Percentiles rank a stretch among this genome's conserved stretches.
Evolutionary conservation across 2,329 filamentous ascomycete genomes (phyloP).

Genomic region (Aspergillus ibericus): DNA sequence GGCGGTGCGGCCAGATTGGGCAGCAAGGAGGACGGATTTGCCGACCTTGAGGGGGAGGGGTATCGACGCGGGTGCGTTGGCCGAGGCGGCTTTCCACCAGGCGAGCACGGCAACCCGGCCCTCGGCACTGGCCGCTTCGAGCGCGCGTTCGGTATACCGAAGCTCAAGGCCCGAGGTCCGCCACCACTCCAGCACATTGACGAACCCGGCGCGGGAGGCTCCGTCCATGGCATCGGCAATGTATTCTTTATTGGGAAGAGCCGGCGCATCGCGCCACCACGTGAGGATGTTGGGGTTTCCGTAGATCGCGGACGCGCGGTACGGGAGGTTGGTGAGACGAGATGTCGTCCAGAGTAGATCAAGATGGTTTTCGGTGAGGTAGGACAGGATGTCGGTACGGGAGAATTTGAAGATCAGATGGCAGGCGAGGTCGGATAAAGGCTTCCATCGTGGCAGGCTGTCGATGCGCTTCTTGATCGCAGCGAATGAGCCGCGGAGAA

Average conservation of each 20-base stretch:
- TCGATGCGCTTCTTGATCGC: conserved; percentile 73
- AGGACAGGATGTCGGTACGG: conserved; percentile 74
- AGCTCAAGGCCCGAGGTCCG: conserved; percentile 74
- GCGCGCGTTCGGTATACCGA: conserved; percentile 80
- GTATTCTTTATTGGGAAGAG: conserved; percentile 84
- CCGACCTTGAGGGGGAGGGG: conserved; percentile 71
- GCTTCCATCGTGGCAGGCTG: conserved; percentile 66
- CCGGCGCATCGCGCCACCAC: conserved; percentile 84
- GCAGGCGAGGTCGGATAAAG: conserved; percentile 76
- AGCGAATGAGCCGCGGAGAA: conserved; percentile 69
- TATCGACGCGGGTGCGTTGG: conserved; percentile 55
- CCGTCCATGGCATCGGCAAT: conserved; percentile 81
- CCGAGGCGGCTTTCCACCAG: conserved; percentile 81
- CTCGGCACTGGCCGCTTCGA: conserved; percentile 83
- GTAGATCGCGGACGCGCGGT: conserved; percentile 84
- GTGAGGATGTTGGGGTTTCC: conserved; percentile 80
- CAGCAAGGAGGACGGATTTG: conserved; percentile 78
- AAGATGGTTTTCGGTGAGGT: conserved; percentile 64
- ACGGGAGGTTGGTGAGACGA: conserved; percentile 76
- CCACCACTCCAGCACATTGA: conserved; percentile 91
- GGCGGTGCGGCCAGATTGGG: conserved; percentile 75
- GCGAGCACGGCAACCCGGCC: conserved; percentile 84
- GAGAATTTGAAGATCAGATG: conserved; percentile 91
- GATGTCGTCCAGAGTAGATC: conserved; percentile 86
- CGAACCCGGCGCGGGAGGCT: conserved; percentile 80